phyloP scores from a whole-genome alignment of 2,329 filamentous ascomycete genomes.

The Colletotrichum acutatum region DNA sequence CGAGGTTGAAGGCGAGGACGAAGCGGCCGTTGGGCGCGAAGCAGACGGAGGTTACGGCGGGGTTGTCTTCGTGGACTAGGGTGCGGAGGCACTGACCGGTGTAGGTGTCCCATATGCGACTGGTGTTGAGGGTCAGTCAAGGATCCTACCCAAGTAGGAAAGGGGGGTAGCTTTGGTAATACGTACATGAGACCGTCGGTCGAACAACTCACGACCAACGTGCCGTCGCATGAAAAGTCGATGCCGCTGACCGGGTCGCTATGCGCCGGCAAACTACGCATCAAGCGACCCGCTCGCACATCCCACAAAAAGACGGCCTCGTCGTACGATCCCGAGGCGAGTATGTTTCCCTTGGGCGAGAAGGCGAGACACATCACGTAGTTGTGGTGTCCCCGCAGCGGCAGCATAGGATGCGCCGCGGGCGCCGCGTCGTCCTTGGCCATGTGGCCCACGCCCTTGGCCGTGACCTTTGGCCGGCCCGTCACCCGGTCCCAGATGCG shows the following conservation, averaged over 20 bases:
- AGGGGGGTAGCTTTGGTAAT: conserved; percentile 18
- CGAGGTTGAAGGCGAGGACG: conserved; percentile 90
- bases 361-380: conserved; percentile 96
- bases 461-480: conserved; percentile 63
- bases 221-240: conserved; percentile 92
- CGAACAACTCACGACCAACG: conserved; percentile 89
- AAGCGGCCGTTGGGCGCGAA: conserved; percentile 96
- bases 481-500: conserved; percentile 86
- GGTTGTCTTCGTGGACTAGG: conserved; percentile 95
- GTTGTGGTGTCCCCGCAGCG: conserved; percentile 89
- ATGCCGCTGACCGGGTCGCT: conserved; percentile 95
- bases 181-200: conserved; percentile 87
- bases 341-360: conserved; percentile 97
- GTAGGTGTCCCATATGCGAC: conserved; percentile 93
- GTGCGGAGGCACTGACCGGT: conserved; percentile 96
- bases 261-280: conserved; percentile 92
- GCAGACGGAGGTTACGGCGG: conserved; percentile 86
- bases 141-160: not conserved
- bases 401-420: conserved; percentile 53
- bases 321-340: conserved; percentile 95
- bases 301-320: conserved; percentile 99
- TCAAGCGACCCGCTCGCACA: conserved; percentile 84
- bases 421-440: conserved; percentile 33
- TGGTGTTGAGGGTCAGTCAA: conserved; percentile 43
- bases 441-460: conserved; percentile 43